These are phyloP conservation scores for Phaeosphaeriaceae sp. DNA, from an alignment of 2,329 filamentous ascomycete species.

Conservation along the genomic window DNA sequence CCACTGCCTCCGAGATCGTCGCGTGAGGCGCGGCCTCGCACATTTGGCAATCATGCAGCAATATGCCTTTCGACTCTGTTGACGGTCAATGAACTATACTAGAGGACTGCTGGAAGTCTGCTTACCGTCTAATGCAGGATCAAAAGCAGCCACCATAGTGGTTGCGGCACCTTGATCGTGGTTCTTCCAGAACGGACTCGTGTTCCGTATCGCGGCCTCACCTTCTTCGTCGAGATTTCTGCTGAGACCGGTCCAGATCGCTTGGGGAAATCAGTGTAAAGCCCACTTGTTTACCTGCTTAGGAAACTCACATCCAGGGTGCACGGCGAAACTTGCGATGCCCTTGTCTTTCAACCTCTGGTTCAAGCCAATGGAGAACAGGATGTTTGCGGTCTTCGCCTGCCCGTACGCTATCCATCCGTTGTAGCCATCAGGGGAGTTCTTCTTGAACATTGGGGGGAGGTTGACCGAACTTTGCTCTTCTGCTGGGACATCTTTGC, in stretches of 20 bases:
- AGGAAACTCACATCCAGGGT: slow-evolving; percentile 41
- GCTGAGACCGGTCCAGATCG: slow-evolving; percentile 39
- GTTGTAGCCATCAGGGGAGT: slow-evolving; percentile 28
- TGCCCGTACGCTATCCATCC: slow-evolving; percentile 41
- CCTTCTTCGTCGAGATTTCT: slow-evolving; percentile 36
- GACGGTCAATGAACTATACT: not conserved
- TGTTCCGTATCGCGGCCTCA: slow-evolving; percentile 33
- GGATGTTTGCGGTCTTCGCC: slow-evolving; percentile 39
- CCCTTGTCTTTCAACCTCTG: slow-evolving; percentile 25
- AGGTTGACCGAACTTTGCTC: slow-evolving; percentile 26
- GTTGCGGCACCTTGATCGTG: slow-evolving; percentile 42
- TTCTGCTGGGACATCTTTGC: slow-evolving; percentile 33
- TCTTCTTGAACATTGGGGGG: slow-evolving; percentile 24
- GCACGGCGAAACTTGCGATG: slow-evolving; percentile 38
- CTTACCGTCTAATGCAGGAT: slow-evolving; percentile 35
- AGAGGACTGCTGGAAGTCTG: not conserved
- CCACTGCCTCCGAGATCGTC: slow-evolving; percentile 30
- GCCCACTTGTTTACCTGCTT: not conserved
- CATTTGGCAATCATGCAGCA: slow-evolving; percentile 39
- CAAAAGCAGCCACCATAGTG: slow-evolving; percentile 40
- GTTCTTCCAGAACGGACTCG: slow-evolving; percentile 41
- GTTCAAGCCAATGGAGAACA: slow-evolving; percentile 37
- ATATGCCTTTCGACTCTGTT: slow-evolving; percentile 29
- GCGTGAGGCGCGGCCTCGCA: slow-evolving; percentile 34
- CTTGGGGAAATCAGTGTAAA: slow-evolving; percentile 9